Evolutionary conservation across 495 filamentous ascomycete species (phyloP).

Genomic region (Daldinia bambusicola): DNA sequence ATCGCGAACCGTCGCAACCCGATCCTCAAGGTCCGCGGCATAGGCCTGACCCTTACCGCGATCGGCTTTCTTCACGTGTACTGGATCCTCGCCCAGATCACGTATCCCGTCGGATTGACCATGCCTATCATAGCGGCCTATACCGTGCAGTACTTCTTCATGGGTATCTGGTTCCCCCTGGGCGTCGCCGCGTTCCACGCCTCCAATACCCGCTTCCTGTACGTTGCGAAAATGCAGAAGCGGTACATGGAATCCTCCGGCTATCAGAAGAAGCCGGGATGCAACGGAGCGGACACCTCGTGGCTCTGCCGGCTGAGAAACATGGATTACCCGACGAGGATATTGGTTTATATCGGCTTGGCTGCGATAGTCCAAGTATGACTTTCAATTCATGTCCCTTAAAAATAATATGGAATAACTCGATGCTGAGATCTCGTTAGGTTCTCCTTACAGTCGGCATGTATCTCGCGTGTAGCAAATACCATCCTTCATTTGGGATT

Average conservation of each 20-base stretch:
- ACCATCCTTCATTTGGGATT: slow-evolving; percentile 61
- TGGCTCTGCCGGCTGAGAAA: slow-evolving; percentile 48
- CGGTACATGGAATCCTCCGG: slow-evolving; percentile 49
- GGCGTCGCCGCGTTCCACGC: slow-evolving; percentile 79
- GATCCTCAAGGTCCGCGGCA: slow-evolving; percentile 70
- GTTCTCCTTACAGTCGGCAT: slow-evolving; percentile 68
- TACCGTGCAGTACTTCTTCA: slow-evolving; percentile 74
- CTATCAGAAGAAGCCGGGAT: slow-evolving; percentile 34
- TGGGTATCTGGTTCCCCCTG: slow-evolving; percentile 75
- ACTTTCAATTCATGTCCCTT: neutral
- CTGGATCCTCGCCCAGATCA: slow-evolving; percentile 67
- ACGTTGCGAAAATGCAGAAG: slow-evolving; percentile 66
- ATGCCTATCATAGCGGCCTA: slow-evolving; percentile 61
- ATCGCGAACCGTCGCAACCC: slow-evolving; percentile 64
- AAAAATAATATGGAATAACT: no score
- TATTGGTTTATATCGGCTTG: slow-evolving; percentile 59
- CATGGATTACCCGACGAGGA: slow-evolving; percentile 58
- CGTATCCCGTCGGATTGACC: slow-evolving; percentile 66
- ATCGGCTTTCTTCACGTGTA: slow-evolving; percentile 73
- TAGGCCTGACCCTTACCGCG: slow-evolving; percentile 67
- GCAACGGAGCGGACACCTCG: slow-evolving; percentile 42
- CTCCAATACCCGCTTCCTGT: slow-evolving; percentile 72
- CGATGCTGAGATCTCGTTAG: slow-evolving; percentile 47
- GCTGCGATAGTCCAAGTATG: slow-evolving; percentile 65
- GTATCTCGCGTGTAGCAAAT: slow-evolving; percentile 73